A percentile compares a stretch with the other conserved stretches of the same genome.
Conservation (phyloP, 1,139 yeast genomes). For the Suhomyces yuchorum region DNA sequence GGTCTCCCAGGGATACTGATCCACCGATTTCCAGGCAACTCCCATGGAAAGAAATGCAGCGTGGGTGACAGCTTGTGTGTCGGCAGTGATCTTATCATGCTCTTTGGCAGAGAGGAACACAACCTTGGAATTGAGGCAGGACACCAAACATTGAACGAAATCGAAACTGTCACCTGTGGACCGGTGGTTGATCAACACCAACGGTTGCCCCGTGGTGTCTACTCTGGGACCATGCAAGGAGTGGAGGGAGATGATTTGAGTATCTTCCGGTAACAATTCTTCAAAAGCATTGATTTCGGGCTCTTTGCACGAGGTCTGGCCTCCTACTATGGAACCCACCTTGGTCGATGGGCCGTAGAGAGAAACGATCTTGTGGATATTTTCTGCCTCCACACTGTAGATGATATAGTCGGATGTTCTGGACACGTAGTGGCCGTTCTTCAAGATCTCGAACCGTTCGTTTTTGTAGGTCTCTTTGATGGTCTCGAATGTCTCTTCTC, state of each 20-base stretch:
- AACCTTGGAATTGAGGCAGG: constrained; percentile 74
- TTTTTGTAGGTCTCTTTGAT: constrained; percentile 44
- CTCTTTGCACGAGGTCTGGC: constrained; percentile 93
- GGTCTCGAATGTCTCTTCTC: constrained; percentile 62
- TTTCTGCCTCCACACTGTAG: constrained; percentile 89
- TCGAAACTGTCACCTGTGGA: constrained; percentile 56
- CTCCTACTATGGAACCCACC: constrained; percentile 91
- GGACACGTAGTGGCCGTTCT: constrained; percentile 82
- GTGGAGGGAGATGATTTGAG: constrained; percentile 82
- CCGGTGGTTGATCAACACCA: constrained; percentile 80
- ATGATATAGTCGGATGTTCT: constrained; percentile 78
- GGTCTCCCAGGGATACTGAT: constrained; percentile 92
- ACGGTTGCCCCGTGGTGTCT: constrained; percentile 86
- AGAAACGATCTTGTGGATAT: constrained; percentile 68
- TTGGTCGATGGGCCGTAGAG: constrained; percentile 86
- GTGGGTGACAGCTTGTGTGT: constrained; percentile 97
- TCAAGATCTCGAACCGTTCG: constrained; percentile 55
- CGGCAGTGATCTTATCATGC: constrained; percentile 95
- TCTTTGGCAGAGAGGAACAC: constrained; percentile 81
- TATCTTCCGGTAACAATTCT: constrained; percentile 68
- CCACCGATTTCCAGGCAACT: constrained; percentile 83
- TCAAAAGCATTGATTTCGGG: constrained; percentile 92
- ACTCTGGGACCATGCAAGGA: constrained; percentile 95
- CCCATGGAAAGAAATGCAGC: constrained; percentile 98
- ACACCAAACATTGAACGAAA: constrained; percentile 64